A percentile compares a stretch with the other conserved stretches of the same genome.
phyloP scores from a whole-genome alignment of 164 flowering plant genomes.

The Macadamia integrifolia region DNA sequence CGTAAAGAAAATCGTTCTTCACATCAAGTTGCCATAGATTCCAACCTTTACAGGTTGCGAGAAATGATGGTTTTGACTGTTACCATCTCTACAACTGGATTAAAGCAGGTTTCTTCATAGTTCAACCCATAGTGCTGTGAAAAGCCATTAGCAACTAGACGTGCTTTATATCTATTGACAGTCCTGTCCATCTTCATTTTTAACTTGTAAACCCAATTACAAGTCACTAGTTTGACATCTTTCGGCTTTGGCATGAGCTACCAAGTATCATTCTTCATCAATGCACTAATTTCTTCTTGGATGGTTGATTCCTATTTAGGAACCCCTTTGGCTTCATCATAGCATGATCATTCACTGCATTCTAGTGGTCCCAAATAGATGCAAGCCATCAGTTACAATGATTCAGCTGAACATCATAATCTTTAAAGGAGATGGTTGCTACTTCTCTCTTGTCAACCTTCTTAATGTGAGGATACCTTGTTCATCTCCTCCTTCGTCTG shows the following conservation, averaged over 20 bases:
- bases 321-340: constrained; percentile 15
- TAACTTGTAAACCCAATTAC: constrained; percentile 14
- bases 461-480: too few relatives aligned
- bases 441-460: too few relatives aligned
- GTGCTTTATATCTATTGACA: constrained; percentile 13
- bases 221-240: constrained; percentile 11
- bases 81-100: constrained; percentile 9
- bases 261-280: constrained; percentile 19
- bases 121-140: constrained; percentile 19
- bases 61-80: constrained; percentile 6
- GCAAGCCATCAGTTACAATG: too few relatives aligned
- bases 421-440: too few relatives aligned
- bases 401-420: too few relatives aligned
- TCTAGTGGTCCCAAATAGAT: neutral
- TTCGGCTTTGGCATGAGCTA: constrained; percentile 18
- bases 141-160: constrained; percentile 18
- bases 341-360: constrained; percentile 12
- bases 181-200: constrained; percentile 14
- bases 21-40: constrained; percentile 19
- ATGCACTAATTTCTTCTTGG: constrained; percentile 15
- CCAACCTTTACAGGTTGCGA: constrained; percentile 11
- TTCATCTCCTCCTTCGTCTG: too few relatives aligned
- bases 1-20: constrained; percentile 19
- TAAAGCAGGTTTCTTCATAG: constrained; percentile 17
- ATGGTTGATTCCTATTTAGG: constrained; percentile 16